Evolutionary conservation across 176 grass and related monocot genomes (phyloP), one percentile per base, ranked within the genome.

Genomic region (Olyra latifolia): DNA sequence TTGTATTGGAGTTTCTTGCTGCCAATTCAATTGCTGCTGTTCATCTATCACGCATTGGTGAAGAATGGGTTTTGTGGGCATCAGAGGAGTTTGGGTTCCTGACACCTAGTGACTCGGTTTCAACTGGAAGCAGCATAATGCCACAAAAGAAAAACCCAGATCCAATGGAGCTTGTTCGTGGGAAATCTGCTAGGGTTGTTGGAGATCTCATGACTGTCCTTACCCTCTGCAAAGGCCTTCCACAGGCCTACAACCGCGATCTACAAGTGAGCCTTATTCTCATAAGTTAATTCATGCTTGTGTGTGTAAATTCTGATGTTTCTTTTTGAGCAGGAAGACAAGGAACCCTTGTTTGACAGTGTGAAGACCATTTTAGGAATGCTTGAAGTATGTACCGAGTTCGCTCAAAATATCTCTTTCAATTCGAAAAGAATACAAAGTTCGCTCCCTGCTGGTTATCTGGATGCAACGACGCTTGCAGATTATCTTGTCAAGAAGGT

Each of bases 401-500:
- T 98, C 79, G 88, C 96, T 22, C 88, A 89, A 69, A 98, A 98
- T 75, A 98, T 98, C 48, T 75, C 96, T 71, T 98, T 98, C 74
- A 95, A 98, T 74, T 87, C 81, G 0, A 85, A 84, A 80, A 93
- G 89, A 85, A 98, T 98, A 79, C 84, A 89, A 75, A 91, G 86
- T 53, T 91, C 83, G 30, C 75, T 98, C 7, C 96, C 96, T n/a
- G 90, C 92, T 62, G 96, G 96, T 32, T 88, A 98, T 88, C 82
- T 98, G 47, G 96, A 98, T 84, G 95, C 95, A 54, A 98, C 95
- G n/a, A 98, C 96, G 30, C 82, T 98, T 65, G 96, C 93, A 11
- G 96, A 98, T 95, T 98, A 98, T 88, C 96, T 98, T 63, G 96
- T 98, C 65, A 95, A 95, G 79, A 98, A 95, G 92, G 96, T 98